phyloP scores from a whole-genome alignment of 2,329 filamentous ascomycete species.

The Pleoardoris graminearum region DNA sequence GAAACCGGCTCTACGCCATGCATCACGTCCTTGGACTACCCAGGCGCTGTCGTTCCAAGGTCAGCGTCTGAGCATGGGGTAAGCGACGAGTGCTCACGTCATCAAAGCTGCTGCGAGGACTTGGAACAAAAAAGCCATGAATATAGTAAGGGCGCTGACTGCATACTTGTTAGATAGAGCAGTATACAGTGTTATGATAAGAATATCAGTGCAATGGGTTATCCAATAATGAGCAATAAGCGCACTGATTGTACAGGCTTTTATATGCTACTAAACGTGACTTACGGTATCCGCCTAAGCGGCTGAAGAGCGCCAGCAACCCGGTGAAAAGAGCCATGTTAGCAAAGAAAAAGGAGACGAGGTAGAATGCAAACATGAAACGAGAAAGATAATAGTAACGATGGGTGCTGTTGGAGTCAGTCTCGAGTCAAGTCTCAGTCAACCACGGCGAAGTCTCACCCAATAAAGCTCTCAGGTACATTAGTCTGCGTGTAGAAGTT shows the following conservation, averaged over 20 bases:
- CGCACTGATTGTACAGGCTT: neutral
- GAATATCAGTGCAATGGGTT: too few species aligned
- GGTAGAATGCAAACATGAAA: conserved; percentile 89
- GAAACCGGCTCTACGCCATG: conserved; percentile 61
- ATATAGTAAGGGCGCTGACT: conserved; percentile 61
- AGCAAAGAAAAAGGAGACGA: conserved; percentile 82
- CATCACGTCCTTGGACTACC: conserved; percentile 71
- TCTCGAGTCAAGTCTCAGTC: neutral
- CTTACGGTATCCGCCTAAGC: conserved; percentile 64
- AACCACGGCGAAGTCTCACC: conserved; percentile 28
- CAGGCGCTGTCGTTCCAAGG: conserved; percentile 53
- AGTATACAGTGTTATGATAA: neutral
- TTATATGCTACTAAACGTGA: neutral
- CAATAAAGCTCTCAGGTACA: conserved; percentile 59
- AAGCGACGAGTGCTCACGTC: conserved; percentile 62
- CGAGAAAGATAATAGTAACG: conserved; percentile 84
- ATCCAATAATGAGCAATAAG: too few species aligned
- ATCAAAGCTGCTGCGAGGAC: conserved; percentile 69
- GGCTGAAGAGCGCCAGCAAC: conserved; percentile 70
- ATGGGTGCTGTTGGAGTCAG: conserved; percentile 43
- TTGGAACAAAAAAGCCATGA: conserved; percentile 70
- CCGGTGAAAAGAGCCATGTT: conserved; percentile 68
- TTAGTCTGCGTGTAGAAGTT: conserved; percentile 63
- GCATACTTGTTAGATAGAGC: neutral
- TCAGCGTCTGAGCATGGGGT: conserved; percentile 12